Conservation (phyloP, 805 yeast genomes). For the Myxozyma udenii region DNA sequence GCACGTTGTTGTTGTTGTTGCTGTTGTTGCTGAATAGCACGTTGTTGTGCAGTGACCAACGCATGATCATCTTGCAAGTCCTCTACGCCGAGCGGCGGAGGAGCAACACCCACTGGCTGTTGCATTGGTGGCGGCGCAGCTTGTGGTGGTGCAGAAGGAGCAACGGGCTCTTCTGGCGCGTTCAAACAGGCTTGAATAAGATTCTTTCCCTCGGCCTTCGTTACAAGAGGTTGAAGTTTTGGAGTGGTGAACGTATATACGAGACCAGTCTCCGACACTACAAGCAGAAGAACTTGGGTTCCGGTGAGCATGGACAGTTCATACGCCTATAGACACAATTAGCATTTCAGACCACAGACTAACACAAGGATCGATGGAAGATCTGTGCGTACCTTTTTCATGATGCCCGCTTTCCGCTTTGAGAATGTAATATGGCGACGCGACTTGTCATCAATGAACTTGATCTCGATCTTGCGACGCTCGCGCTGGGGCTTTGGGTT, state of each 20-base stretch:
- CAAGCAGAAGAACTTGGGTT: conserved; percentile 90
- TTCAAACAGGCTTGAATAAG: conserved; percentile 94
- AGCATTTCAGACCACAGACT: neutral
- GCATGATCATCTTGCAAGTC: conserved; percentile 22
- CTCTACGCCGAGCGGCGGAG: conserved; percentile 9
- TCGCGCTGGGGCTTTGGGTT: conserved; percentile 47
- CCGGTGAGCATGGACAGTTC: conserved; percentile 95
- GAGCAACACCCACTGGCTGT: neutral
- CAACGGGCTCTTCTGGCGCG: conserved; percentile 56
- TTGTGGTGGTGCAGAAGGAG: conserved; percentile 15
- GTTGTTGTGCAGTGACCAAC: conserved; percentile 16
- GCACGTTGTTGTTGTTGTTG: conserved; percentile 11
- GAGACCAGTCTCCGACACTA: conserved; percentile 96
- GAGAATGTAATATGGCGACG: conserved; percentile 97
- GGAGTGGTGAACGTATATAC: conserved; percentile 99
- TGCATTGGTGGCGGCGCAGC: conserved; percentile 13
- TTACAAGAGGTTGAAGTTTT: conserved; percentile 94
- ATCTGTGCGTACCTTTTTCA: conserved; percentile 67
- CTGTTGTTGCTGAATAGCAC: conserved; percentile 19
- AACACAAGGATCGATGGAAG: neutral
- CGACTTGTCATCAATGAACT: conserved; percentile 95
- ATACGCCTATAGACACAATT: conserved; percentile 64
- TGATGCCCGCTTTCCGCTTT: conserved; percentile 96
- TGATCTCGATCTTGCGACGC: conserved; percentile 90
- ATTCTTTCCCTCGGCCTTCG: conserved; percentile 95